phyloP scores from a whole-genome alignment of 2,329 filamentous ascomycete genomes.

The Plectosphaerella sp. region DNA sequence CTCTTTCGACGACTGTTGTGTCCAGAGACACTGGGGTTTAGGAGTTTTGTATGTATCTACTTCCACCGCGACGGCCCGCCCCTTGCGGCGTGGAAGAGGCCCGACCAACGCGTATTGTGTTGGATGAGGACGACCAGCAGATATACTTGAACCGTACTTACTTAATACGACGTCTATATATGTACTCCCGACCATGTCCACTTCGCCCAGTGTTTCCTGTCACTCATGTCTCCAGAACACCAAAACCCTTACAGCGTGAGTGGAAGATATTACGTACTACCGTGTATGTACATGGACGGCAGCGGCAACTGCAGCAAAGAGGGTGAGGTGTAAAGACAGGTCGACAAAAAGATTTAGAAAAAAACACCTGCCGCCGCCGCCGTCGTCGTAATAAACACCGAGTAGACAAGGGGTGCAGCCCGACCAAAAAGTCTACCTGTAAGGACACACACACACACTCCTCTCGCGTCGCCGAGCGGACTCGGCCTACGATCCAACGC shows the following conservation, averaged over 20 bases:
- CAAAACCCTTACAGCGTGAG: background rate
- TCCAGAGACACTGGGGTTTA: background rate
- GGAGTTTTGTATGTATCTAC: constrained; percentile 3
- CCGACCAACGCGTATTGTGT: background rate
- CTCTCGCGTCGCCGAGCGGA: too few species aligned
- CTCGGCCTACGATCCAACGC: too few species aligned
- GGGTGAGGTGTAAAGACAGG: too few species aligned
- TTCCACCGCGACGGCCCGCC: background rate
- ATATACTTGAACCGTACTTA: constrained; percentile 2
- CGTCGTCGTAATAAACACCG: too few species aligned
- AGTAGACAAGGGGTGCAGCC: too few species aligned
- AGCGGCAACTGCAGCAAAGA: background rate
- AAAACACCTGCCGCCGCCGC: too few species aligned
- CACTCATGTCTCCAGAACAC: background rate
- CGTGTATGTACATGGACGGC: background rate
- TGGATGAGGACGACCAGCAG: constrained; percentile 1
- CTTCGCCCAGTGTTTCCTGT: too few species aligned
- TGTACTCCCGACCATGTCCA: background rate
- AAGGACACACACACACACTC: too few species aligned
- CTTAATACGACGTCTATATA: background rate
- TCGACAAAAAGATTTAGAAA: too few species aligned
- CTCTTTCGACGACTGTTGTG: too few species aligned
- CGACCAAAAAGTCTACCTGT: too few species aligned
- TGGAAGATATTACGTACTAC: constrained; percentile 4
- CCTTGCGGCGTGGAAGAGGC: background rate